Evolutionary conservation across 768 basidiomycete genomes (phyloP), one percentile per base, ranked within the genome.

Genomic region (Trametes meyenii): DNA sequence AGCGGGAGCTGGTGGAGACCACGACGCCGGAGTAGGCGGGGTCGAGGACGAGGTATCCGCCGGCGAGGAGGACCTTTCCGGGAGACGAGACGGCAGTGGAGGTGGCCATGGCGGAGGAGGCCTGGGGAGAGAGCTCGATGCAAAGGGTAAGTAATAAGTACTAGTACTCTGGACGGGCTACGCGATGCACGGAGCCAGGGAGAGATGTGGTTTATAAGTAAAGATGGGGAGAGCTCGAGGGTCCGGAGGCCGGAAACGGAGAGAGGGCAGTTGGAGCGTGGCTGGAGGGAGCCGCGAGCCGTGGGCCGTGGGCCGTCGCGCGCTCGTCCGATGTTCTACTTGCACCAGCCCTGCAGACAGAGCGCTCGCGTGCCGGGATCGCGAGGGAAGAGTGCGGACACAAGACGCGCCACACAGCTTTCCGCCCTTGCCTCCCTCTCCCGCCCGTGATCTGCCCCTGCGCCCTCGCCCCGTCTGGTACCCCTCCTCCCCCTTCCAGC

Each of bases 21-120:
- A 96, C 95, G 61, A 92, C 76, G 51, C 96, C 97, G 33, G 89
- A 85, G 71, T 92, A 94, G 6, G 81, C 76, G 19, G 85, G 88
- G 74, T 98, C 95, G 63, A 98, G 89, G 29, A 99, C 94, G 65
- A 99, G 90, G 77, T 98, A 99, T 1, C 97, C 97, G 2, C 97
- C 97, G 11, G 96, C 94, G 56, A 97, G 74, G 57, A 99, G 83
- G 52, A 97, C 96, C 75, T 99, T 99, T 63, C 96, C 96, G 11
- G 96, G 92, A 1, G 95, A 85, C 36, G 96, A 98, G 62, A 97
- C 84, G 53, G 90, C 82, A 33, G 90, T 93, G 39, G 71, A 44
- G 49, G 83, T 39, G 36, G 63, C 46, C 50, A 56, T 58, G 49
- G 65, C 7, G 48, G 58, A 44, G 38, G 33, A 6, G 19, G 8